These are phyloP conservation scores for Lentinula raphanica DNA, from an alignment of 768 basidiomycete genomes.

Conservation along the genomic window DNA sequence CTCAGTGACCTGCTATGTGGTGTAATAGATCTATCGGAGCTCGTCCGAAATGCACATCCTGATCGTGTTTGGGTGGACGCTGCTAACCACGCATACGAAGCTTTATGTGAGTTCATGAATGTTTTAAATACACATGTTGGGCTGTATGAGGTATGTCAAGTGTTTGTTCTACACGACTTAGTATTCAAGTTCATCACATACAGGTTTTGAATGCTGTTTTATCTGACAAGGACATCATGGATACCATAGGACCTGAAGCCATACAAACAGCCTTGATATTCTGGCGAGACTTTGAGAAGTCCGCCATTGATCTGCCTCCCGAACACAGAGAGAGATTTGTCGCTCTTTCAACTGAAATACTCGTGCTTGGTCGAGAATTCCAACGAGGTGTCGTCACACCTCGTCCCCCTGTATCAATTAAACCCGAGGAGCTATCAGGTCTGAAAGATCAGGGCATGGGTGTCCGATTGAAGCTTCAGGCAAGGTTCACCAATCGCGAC, in stretches of 20 bases:
- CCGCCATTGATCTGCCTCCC: constrained; percentile 85
- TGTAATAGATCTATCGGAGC: constrained; percentile 94
- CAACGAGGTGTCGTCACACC: constrained; percentile 60
- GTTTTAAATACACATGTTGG: constrained; percentile 90
- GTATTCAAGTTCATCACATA: background rate
- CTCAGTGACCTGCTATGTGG: constrained; percentile 94
- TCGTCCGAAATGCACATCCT: constrained; percentile 90
- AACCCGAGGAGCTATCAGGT: constrained; percentile 64
- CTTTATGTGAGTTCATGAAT: constrained; percentile 96
- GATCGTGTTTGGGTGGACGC: constrained; percentile 77
- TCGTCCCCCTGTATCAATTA: constrained; percentile 63
- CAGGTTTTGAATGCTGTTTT: constrained; percentile 72
- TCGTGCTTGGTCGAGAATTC: constrained; percentile 84
- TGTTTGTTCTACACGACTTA: too few relatives aligned
- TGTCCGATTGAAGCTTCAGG: constrained; percentile 65
- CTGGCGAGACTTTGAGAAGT: constrained; percentile 96
- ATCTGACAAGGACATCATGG: constrained; percentile 59
- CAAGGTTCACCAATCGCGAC: constrained; percentile 69
- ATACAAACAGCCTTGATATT: constrained; percentile 87
- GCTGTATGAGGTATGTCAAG: constrained; percentile 79
- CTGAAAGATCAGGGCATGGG: constrained; percentile 77
- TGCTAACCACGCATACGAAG: constrained; percentile 85
- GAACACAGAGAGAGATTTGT: constrained; percentile 79
- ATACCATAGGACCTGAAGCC: constrained; percentile 69
- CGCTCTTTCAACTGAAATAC: constrained; percentile 82